Evolutionary conservation across 2,329 filamentous ascomycete genomes (phyloP).

Genomic region (Aspergillus neoniger): DNA sequence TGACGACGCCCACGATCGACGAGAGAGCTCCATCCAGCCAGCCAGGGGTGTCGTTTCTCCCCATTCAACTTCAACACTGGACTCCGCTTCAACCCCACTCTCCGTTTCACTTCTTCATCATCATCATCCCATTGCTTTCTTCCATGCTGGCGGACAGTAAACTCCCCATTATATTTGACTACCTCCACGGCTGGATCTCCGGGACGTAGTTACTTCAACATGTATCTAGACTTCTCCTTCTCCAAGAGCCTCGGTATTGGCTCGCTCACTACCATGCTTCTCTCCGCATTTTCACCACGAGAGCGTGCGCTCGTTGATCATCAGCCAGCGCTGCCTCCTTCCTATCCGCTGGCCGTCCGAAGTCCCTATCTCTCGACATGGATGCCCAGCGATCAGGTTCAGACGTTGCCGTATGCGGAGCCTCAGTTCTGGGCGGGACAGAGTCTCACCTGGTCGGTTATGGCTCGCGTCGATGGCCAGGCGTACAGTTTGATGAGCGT

Average conservation of each 20-base stretch:
- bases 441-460: slow-evolving; percentile 45
- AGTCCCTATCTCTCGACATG: slow-evolving; percentile 49
- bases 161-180: not conserved
- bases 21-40: not conserved
- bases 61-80: not conserved
- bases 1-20: slow-evolving; percentile 1
- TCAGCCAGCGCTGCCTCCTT: slow-evolving; percentile 40
- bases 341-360: slow-evolving; percentile 48
- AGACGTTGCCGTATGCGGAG: slow-evolving; percentile 39
- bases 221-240: slow-evolving; percentile 20
- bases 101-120: not conserved
- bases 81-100: not conserved
- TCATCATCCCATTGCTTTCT: not conserved
- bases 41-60: not conserved
- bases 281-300: slow-evolving; percentile 18
- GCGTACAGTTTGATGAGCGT: slow-evolving; percentile 48
- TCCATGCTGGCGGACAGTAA: not conserved
- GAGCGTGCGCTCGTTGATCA: slow-evolving; percentile 19
- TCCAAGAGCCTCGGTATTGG: slow-evolving; percentile 23
- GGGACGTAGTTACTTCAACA: slow-evolving; percentile 6
- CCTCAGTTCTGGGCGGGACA: slow-evolving; percentile 50
- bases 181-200: not conserved
- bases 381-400: slow-evolving; percentile 45
- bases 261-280: slow-evolving; percentile 24
- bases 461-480: slow-evolving; percentile 44